These are phyloP conservation scores for Rosa persica DNA, from an alignment of 306 rosid species.

Conservation along the genomic window DNA sequence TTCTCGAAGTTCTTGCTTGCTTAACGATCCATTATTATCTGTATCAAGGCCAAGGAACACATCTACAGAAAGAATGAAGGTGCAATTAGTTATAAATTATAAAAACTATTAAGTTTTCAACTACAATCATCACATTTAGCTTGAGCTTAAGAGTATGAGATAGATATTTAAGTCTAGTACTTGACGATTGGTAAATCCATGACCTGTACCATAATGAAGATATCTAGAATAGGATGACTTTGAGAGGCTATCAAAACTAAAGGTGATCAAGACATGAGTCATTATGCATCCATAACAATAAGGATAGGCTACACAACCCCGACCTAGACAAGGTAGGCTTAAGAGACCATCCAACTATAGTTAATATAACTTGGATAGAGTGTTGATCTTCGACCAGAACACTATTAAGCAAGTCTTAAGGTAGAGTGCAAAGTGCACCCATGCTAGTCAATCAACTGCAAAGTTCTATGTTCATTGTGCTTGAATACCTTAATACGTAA, in stretches of 20 bases:
- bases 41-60: conserved; percentile 92
- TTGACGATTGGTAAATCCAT: not conserved
- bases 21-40: conserved; percentile 73
- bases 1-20: conserved; percentile 96
- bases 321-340: not conserved
- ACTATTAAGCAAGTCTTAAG: not conserved
- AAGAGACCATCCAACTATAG: not conserved
- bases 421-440: not conserved
- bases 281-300: not conserved
- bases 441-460: not conserved
- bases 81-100: conserved; percentile 17
- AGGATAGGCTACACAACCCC: not conserved
- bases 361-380: not conserved
- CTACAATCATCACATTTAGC: conserved; percentile 16
- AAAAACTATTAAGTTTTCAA: not conserved
- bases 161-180: not conserved
- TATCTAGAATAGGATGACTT: conserved; percentile 3
- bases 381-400: not conserved
- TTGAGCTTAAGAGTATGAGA: not conserved
- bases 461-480: not conserved
- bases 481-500: not conserved
- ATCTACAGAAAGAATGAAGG: conserved; percentile 49
- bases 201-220: not conserved
- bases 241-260: not conserved
- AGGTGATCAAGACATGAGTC: not conserved